Evolutionary conservation across 2,329 filamentous ascomycete species (phyloP), one percentile per base, ranked within the genome.

Genomic region (Ramularia collo-cygni): DNA sequence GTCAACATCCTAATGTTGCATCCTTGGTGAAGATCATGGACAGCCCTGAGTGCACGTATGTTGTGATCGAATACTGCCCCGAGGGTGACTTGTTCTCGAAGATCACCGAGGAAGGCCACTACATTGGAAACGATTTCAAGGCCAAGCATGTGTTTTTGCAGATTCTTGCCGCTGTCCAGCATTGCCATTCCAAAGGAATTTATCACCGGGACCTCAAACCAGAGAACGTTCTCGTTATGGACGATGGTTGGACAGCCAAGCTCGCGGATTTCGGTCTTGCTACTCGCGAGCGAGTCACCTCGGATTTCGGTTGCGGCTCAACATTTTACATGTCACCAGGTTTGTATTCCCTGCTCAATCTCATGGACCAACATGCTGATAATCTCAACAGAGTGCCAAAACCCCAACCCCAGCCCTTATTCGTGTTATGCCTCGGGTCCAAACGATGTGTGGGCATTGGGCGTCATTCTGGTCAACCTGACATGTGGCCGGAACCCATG

Each of bases 321-420:
- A 96, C 90, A 10, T 96, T 96, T 60, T 98, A 98, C 70, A 98
- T 96, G 92, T 95, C 88, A 60, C 92, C 92, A 77, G 90, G 90
- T 95, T 83, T 17, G 51, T 47, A 30, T 5, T 7, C 10, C 12
- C 46, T 42, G 8, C 34, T 21, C 34, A 28, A 12, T 40, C 21
- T 58, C 36, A 14, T 15, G 5, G 6, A 7, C 27, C 14, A 7
- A 43, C 17, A 31, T 31, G 18, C 44, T 42, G 37, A 48, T 39
- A 32, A 40, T 46, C 24, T 47, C 37, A 50, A 39, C 65, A 95
- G 92, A 98, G 77, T 98, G 92, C 63, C 79, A 95, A 65, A 85
- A 87, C 56, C 75, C 81, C 42, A 73, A 74, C 66, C 82, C 70
- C 57, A 79, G 76, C 75, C 77, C 72, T 64, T 73, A 73, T 60